Base-by-base conservation (phyloP, 2,329 filamentous ascomycete species). In the Macrophomina pseudophaseolina region DNA sequence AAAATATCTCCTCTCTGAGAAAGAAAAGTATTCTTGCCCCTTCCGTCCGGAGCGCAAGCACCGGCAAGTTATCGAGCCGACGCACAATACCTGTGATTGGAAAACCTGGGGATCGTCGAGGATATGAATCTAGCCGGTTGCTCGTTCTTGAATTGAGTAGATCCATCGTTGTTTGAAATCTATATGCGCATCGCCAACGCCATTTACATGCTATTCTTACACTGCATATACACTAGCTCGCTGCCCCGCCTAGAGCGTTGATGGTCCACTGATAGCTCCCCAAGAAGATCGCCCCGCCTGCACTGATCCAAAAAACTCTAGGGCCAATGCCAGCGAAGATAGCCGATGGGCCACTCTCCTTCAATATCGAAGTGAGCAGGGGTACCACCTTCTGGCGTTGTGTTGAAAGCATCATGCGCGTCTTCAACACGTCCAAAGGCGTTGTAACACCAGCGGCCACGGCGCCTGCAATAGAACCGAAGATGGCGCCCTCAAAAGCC, bases 361-460 rank as follows among this genome's bases (percentile, higher is more conserved):
- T 81, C 74, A 89, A 81, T 67, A 97, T 91, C 23, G 84, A 81
- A 63, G 81, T 82, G 69, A 94, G 82, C 68, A 97, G 83, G 4
- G 79, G 77, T 40, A 81, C 76, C 69, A 88, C 85, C 12, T 83
- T 86, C 76, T 86, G 87, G 72, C 83, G 87, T 82, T 90, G 87
- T 73, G 88, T 86, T 14, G 91, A 90, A 71, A 99, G 83, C 95
- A 99, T 99, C 80, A 98, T 90, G 70, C 95, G 85, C 70, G 95
- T 99, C 87, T 99, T 99, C 71, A 99, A 84, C 69, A 99, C 95
- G 80, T 99, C 95, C 69, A 99, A 81, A 46, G 95, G 95, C 63
- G 95, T 99, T 30, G 95, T 99, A 67, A 94, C 76, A 0, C 87
- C 94, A 0, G 95, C 95, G 0, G 95, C 93, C 46, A 97, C 84